phyloP scores from a whole-genome alignment of 1,284 basidiomycete species.

The Ustanciosporium gigantosporum region DNA sequence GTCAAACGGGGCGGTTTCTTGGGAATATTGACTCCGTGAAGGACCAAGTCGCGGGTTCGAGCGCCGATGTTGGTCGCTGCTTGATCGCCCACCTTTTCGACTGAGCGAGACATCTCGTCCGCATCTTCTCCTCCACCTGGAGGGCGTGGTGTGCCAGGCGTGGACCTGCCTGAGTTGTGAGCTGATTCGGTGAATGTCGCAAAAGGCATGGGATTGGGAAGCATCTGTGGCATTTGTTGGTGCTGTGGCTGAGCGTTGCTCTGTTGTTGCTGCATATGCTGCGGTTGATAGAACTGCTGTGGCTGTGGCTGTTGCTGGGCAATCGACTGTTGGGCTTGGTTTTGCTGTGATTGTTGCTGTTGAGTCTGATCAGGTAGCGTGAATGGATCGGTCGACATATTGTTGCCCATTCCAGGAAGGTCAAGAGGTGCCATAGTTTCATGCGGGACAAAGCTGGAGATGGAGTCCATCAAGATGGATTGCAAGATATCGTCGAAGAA shows the following conservation, averaged over 20 bases:
- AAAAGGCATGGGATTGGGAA: slow-evolving; percentile 19
- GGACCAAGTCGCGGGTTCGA: slow-evolving; percentile 28
- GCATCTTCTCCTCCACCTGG: slow-evolving; percentile 13
- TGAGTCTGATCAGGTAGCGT: slow-evolving; percentile 5
- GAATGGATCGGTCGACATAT: slow-evolving; percentile 9
- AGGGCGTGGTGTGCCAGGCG: slow-evolving; percentile 22
- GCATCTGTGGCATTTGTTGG: slow-evolving; percentile 6
- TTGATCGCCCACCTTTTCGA: slow-evolving; percentile 35
- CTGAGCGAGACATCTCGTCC: slow-evolving; percentile 29
- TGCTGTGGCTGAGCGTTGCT: slow-evolving; percentile 3
- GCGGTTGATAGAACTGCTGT: slow-evolving; percentile 1
- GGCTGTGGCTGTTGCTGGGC: background rate
- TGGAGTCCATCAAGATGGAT: slow-evolving; percentile 40
- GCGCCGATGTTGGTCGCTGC: slow-evolving; percentile 36
- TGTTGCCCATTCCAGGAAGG: background rate
- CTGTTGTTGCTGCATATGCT: slow-evolving; percentile 11
- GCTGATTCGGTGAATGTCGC: slow-evolving; percentile 29
- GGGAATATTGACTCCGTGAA: slow-evolving; percentile 43
- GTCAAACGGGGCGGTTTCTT: slow-evolving; percentile 37
- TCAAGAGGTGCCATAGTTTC: slow-evolving; percentile 15
- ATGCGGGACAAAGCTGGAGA: slow-evolving; percentile 33
- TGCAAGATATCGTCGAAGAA: slow-evolving; percentile 43
- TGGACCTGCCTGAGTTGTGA: slow-evolving; percentile 26
- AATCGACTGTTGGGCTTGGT: background rate
- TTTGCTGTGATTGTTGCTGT: slow-evolving; percentile 2